Conservation (phyloP, 768 basidiomycete species). For the Suillus americanus region DNA sequence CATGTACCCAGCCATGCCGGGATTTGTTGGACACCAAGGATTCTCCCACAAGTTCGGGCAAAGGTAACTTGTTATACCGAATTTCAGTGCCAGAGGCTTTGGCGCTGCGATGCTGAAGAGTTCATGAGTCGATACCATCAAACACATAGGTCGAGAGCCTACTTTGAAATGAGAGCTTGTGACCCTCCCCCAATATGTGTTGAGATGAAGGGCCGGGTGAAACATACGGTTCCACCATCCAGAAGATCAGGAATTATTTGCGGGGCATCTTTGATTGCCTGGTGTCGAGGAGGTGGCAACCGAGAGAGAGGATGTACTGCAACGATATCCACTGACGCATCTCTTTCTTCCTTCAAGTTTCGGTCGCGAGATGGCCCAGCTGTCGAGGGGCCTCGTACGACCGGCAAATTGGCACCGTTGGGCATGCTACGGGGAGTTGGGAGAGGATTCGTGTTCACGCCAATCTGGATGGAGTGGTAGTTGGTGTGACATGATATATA, state of each 20-base stretch:
- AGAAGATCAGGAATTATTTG: slow-evolving; percentile 6
- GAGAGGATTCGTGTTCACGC: neutral
- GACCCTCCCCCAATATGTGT: neutral
- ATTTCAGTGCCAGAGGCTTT: slow-evolving; percentile 30
- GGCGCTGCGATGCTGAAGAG: slow-evolving; percentile 26
- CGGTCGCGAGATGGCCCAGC: neutral
- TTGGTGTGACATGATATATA: neutral
- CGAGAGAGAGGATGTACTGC: neutral
- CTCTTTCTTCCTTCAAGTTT: neutral
- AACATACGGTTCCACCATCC: neutral
- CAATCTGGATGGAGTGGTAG: neutral
- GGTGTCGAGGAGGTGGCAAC: neutral
- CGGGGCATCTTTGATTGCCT: neutral
- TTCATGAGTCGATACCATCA: neutral
- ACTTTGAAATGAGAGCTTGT: slow-evolving; percentile 6
- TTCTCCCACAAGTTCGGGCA: slow-evolving; percentile 53
- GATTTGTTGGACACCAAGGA: slow-evolving; percentile 50
- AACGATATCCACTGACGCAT: neutral
- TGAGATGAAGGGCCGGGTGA: neutral
- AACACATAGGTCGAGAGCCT: neutral
- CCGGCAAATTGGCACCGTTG: neutral
- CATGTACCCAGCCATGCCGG: slow-evolving; percentile 55
- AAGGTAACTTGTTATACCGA: slow-evolving; percentile 40
- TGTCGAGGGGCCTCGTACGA: neutral
- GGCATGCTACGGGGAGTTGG: neutral